Conservation (phyloP, 2,329 filamentous ascomycete species). For the Xylariales sp. region DNA sequence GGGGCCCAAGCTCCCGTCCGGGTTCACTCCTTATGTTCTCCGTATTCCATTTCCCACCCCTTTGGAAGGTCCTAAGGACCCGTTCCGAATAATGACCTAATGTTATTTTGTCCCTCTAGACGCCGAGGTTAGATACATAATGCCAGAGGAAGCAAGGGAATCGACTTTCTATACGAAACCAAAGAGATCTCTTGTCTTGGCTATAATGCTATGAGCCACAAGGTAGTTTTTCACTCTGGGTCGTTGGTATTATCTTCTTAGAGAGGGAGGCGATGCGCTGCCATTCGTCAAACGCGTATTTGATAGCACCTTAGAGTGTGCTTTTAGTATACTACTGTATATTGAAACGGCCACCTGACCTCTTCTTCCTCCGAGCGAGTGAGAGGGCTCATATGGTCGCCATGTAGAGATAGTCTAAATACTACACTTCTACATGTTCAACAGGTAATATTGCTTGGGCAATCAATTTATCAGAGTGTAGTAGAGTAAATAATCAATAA, state of each 20-base stretch:
- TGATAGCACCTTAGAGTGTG: background rate
- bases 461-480: no score
- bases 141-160: constrained; percentile 26
- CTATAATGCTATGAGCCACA: background rate
- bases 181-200: constrained; percentile 10
- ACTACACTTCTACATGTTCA: no score
- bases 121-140: constrained; percentile 3
- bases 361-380: no score
- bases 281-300: background rate
- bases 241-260: background rate
- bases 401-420: no score
- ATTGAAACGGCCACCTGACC: background rate
- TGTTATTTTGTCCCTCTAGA: constrained; percentile 4
- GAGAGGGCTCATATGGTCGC: no score
- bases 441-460: no score
- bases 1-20: constrained; percentile 9
- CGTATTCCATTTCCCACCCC: constrained; percentile 63
- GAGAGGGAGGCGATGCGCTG: background rate
- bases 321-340: background rate
- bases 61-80: no score
- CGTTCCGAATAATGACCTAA: constrained; percentile 23
- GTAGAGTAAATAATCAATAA: no score
- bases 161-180: constrained; percentile 38
- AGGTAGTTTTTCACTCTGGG: background rate
- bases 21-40: constrained; percentile 49